Evolutionary conservation across 805 yeast genomes (phyloP).

Genomic region (Blastobotrys peoriensis): DNA sequence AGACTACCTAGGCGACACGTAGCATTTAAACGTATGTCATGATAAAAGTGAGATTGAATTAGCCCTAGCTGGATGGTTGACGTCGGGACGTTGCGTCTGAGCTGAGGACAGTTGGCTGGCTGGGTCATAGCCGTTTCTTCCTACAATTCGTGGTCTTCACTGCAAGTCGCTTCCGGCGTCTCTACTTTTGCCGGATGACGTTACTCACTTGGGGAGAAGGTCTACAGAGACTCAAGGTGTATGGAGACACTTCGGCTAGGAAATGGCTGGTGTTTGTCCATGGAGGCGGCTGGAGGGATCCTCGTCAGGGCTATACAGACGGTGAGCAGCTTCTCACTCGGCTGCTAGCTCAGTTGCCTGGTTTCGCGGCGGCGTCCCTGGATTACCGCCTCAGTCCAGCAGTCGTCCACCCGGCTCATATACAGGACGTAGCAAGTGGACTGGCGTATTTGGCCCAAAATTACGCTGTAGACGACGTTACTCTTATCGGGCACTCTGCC

Average conservation of each 20-base stretch:
- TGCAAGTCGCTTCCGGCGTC: too few species aligned
- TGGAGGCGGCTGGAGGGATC: constrained; percentile 89
- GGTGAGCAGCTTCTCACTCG: constrained; percentile 33
- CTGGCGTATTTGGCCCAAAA: constrained; percentile 27
- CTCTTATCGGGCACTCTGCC: constrained; percentile 68
- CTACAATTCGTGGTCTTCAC: too few species aligned
- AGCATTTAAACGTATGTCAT: too few species aligned
- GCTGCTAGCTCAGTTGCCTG: constrained; percentile 25
- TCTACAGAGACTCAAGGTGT: background rate
- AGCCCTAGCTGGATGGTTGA: too few species aligned
- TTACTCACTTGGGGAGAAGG: too few species aligned
- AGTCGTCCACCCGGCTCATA: constrained; percentile 54
- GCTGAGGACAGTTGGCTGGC: too few species aligned
- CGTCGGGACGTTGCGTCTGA: too few species aligned
- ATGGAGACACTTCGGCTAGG: background rate
- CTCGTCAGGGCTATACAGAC: constrained; percentile 53
- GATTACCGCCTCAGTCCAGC: constrained; percentile 68
- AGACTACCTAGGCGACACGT: constrained; percentile 10
- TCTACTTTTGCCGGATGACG: too few species aligned
- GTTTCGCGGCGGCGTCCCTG: constrained; percentile 32
- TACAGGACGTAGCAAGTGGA: constrained; percentile 48
- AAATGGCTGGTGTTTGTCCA: constrained; percentile 52
- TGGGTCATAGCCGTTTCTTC: too few species aligned
- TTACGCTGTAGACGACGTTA: constrained; percentile 25
- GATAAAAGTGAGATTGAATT: too few species aligned